Conservation (phyloP, 2,329 filamentous ascomycete species). For the Fusarium sp. region DNA sequence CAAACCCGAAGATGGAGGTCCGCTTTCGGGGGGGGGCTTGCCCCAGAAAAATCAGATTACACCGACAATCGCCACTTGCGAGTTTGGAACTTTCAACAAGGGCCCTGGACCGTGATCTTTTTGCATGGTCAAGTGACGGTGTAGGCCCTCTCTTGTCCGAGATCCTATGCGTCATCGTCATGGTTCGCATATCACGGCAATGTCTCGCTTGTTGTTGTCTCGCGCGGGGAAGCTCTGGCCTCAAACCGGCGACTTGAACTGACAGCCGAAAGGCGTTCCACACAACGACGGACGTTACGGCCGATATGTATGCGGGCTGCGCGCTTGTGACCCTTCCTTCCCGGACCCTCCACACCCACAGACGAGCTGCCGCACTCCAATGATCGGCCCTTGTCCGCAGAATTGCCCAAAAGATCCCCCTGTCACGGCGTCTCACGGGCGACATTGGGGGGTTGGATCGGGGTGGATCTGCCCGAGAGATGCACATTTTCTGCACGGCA, state of each 20-base stretch:
- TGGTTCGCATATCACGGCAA: constrained; percentile 6
- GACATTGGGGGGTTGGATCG: constrained; percentile 19
- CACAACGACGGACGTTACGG: neutral
- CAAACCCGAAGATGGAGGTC: constrained; percentile 14
- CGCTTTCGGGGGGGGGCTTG: constrained; percentile 28
- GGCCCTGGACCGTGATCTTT: neutral
- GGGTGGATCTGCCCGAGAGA: constrained; percentile 4
- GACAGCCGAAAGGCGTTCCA: constrained; percentile 2
- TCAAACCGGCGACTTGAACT: neutral
- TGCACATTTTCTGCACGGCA: constrained; percentile 20
- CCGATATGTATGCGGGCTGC: constrained; percentile 8
- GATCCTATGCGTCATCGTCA: constrained; percentile 14
- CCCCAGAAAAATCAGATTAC: constrained; percentile 4
- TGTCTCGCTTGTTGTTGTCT: constrained; percentile 12
- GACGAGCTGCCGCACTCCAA: neutral
- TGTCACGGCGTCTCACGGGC: constrained; percentile 1
- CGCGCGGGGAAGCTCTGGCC: neutral
- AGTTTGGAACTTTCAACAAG: neutral
- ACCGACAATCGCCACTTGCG: constrained; percentile 19
- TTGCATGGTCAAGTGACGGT: constrained; percentile 6
- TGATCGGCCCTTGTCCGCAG: constrained; percentile 1
- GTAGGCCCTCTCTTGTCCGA: neutral
- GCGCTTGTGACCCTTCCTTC: constrained; percentile 29
- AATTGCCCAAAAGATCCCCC: constrained; percentile 12
- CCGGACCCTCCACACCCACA: constrained; percentile 7